phyloP scores from a whole-genome alignment of 2,329 filamentous ascomycete genomes.

The Claviceps sorghi region DNA sequence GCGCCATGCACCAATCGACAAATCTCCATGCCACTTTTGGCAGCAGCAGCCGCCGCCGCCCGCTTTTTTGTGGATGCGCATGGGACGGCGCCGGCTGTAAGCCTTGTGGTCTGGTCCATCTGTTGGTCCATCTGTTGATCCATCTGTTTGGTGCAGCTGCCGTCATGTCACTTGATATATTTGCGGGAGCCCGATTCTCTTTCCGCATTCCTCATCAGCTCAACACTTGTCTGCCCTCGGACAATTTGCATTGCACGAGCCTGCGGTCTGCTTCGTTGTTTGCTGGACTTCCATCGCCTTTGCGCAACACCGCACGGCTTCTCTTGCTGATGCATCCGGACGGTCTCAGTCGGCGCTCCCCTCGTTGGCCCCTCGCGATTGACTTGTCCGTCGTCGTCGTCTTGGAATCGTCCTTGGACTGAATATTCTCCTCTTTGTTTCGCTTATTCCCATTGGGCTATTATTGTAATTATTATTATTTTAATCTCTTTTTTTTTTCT shows the following conservation, averaged over 20 bases:
- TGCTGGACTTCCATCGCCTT: too few species aligned
- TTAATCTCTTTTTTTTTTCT: too few species aligned
- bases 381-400: neutral
- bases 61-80: neutral
- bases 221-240: neutral
- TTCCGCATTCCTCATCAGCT: neutral
- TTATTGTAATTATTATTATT: neutral
- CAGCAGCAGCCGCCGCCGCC: neutral
- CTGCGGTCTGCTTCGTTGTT: neutral
- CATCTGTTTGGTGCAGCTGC: neutral
- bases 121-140: neutral
- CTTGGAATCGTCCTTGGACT: neutral
- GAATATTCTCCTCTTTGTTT: neutral
- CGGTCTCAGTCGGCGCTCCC: neutral
- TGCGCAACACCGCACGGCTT: neutral
- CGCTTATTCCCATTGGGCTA: too few species aligned
- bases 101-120: too few species aligned
- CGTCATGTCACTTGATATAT: neutral
- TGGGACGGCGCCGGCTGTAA: too few species aligned
- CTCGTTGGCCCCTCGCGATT: neutral
- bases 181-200: neutral
- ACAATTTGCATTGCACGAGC: neutral
- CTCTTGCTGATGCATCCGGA: constrained; percentile 1
- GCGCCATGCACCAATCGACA: too few species aligned
- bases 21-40: neutral